These are phyloP conservation scores for Entomortierella beljakovae DNA, from an alignment of 192 early-diverging fungal genomes.

Conservation along the genomic window DNA sequence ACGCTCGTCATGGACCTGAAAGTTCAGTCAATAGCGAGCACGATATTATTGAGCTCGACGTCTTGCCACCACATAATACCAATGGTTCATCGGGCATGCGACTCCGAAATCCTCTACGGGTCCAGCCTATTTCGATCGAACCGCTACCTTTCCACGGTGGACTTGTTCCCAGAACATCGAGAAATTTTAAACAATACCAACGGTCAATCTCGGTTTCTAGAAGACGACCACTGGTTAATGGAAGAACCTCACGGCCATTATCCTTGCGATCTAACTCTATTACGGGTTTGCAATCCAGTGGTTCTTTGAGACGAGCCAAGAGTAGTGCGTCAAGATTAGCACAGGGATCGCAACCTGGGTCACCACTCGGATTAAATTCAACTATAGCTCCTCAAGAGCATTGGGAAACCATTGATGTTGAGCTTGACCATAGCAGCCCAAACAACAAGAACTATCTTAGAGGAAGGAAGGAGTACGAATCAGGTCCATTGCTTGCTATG, in stretches of 20 bases:
- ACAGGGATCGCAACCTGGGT: not conserved
- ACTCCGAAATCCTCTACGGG: slow-evolving; percentile 22
- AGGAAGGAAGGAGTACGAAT: slow-evolving; percentile 31
- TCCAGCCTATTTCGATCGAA: slow-evolving; percentile 49
- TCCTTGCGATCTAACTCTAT: not conserved
- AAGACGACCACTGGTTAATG: not conserved
- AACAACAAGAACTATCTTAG: slow-evolving; percentile 8
- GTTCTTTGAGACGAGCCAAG: slow-evolving; percentile 9
- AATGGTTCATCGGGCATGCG: not conserved
- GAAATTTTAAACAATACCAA: slow-evolving; percentile 23
- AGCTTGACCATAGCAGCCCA: not conserved
- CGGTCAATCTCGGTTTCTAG: slow-evolving; percentile 1
- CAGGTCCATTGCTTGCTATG: slow-evolving; percentile 37
- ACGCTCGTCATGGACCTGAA: not conserved
- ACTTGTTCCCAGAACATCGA: slow-evolving; percentile 28
- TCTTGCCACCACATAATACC: not conserved
- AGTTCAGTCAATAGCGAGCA: not conserved
- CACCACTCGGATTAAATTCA: not conserved
- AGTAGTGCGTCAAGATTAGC: slow-evolving; percentile 12
- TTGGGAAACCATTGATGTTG: not conserved
- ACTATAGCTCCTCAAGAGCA: not conserved
- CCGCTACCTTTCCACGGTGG: slow-evolving; percentile 37
- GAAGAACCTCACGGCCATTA: not conserved
- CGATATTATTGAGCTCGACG: slow-evolving; percentile 3
- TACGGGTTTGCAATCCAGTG: not conserved